Percentiles rank a stretch among this genome's conserved stretches.
phyloP scores from a whole-genome alignment of 495 filamentous ascomycete species.

The Lasiosphaeria ovina region DNA sequence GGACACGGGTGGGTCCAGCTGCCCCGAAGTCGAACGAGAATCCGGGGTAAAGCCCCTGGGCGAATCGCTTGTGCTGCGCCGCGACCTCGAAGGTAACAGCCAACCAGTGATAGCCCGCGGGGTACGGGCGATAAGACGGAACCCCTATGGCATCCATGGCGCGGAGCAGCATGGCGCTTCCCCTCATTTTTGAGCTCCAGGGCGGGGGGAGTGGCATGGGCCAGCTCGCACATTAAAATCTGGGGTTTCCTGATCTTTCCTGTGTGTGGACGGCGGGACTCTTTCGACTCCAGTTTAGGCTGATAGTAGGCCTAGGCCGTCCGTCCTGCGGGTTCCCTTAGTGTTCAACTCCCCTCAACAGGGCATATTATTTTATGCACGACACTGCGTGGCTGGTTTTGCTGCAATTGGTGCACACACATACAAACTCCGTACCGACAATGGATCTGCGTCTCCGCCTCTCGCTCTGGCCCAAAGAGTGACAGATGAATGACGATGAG shows the following conservation, averaged over 20 bases:
- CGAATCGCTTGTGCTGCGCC: slow-evolving; percentile 11
- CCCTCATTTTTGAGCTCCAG: background rate
- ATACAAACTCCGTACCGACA: background rate
- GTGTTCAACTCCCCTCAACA: slow-evolving; percentile 8
- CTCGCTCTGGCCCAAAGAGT: slow-evolving; percentile 6
- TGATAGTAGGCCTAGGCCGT: slow-evolving; percentile 9
- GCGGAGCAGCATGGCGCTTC: background rate
- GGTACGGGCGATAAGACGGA: slow-evolving; percentile 14
- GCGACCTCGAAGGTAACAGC: background rate
- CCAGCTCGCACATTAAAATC: slow-evolving; percentile 9
- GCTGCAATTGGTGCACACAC: background rate
- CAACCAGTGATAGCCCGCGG: slow-evolving; percentile 10
- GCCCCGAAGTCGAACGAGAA: slow-evolving; percentile 18
- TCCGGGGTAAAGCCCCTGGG: slow-evolving; percentile 28
- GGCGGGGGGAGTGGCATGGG: slow-evolving; percentile 5
- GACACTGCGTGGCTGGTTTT: slow-evolving; percentile 13
- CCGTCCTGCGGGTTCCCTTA: background rate
- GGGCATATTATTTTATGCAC: slow-evolving; percentile 16
- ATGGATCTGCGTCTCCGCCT: background rate
- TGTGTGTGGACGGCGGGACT: background rate
- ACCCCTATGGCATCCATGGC: background rate
- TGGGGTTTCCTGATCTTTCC: slow-evolving; percentile 16
- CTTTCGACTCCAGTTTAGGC: slow-evolving; percentile 15
- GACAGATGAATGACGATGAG: slow-evolving; percentile 13
- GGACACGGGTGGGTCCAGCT: background rate